These are phyloP conservation scores for Juglanconis juglandina DNA, from an alignment of 2,329 filamentous ascomycete species.

Conservation along the genomic window DNA sequence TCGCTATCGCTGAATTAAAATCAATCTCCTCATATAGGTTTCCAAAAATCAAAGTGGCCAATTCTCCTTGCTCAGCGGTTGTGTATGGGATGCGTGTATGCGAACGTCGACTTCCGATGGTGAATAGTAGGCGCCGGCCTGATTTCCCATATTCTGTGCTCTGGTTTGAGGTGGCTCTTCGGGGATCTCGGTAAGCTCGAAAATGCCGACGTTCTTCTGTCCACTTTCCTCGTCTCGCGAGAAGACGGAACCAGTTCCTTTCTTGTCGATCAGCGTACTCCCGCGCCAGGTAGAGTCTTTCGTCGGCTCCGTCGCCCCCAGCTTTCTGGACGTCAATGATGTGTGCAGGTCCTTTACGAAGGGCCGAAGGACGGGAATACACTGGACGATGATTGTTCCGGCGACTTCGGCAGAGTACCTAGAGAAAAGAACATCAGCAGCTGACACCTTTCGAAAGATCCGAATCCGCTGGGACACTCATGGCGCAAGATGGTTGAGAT, in stretches of 20 bases:
- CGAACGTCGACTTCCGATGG: constrained; percentile 6
- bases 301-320: constrained; percentile 12
- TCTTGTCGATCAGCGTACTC: constrained; percentile 12
- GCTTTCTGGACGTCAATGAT: constrained; percentile 31
- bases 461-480: too few species aligned
- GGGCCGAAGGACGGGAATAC: constrained; percentile 48
- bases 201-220: constrained; percentile 4
- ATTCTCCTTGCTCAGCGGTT: neutral
- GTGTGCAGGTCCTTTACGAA: constrained; percentile 41
- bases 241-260: constrained; percentile 3
- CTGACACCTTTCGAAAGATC: neutral
- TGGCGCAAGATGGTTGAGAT: neutral
- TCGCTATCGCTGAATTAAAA: too few species aligned
- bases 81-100: neutral
- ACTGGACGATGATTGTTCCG: constrained; percentile 54
- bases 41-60: neutral
- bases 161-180: constrained; percentile 3
- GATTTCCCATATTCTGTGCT: neutral
- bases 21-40: too few species aligned
- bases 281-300: constrained; percentile 13
- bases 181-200: constrained; percentile 12
- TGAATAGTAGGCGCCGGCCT: constrained; percentile 13
- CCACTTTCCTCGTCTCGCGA: constrained; percentile 14
- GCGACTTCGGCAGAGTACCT: constrained; percentile 47
- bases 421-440: constrained; percentile 19